These are phyloP conservation scores for Schoenoplectus tabernaemontani DNA, from an alignment of 202 grass and related monocot genomes.

Conservation along the genomic window DNA sequence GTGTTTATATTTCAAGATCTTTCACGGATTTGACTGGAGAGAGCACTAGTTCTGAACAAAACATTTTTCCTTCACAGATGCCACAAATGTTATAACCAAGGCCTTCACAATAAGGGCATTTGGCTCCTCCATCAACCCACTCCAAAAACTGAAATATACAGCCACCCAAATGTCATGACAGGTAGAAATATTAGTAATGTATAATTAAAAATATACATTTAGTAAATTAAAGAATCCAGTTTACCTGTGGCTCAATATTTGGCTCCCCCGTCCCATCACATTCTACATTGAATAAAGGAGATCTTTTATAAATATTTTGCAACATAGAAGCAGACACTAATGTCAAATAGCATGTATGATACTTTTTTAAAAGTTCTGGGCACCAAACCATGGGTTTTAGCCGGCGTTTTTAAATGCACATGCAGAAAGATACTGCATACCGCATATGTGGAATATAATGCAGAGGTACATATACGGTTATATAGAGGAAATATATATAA, in stretches of 20 bases:
- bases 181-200: neutral
- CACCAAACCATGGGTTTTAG: too few relatives aligned
- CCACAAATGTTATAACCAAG: slow-evolving; percentile 60
- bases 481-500: too few relatives aligned
- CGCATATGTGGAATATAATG: too few relatives aligned
- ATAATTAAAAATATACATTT: neutral
- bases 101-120: slow-evolving; percentile 82
- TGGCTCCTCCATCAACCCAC: slow-evolving; percentile 73
- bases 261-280: slow-evolving; percentile 81
- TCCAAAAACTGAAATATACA: slow-evolving; percentile 67
- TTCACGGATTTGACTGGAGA: neutral
- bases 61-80: slow-evolving; percentile 53
- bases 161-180: neutral
- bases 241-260: slow-evolving; percentile 89
- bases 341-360: neutral
- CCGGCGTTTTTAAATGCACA: too few relatives aligned
- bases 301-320: neutral
- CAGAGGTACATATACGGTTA: too few relatives aligned
- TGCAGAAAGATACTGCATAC: too few relatives aligned
- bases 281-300: slow-evolving; percentile 41
- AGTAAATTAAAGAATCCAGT: slow-evolving; percentile 1
- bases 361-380: neutral
- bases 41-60: slow-evolving; percentile 26
- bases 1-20: neutral
- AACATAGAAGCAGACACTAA: neutral